Conservation (phyloP, 2,329 filamentous ascomycete genomes). For the Zalaria obscura region DNA sequence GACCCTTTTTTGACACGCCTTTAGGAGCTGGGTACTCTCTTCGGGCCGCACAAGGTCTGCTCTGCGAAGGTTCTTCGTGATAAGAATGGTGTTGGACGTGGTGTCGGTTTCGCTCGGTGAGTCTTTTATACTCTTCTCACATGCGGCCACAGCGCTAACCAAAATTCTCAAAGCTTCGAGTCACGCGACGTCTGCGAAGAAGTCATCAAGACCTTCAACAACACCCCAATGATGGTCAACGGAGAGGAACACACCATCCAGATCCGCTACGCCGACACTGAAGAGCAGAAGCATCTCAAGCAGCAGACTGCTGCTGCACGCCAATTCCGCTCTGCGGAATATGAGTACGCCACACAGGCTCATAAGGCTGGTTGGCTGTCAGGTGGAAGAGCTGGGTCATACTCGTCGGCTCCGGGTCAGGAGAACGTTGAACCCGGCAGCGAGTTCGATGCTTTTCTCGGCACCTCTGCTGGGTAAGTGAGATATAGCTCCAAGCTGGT, state of each 20-base stretch:
- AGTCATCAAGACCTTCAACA: conserved; percentile 77
- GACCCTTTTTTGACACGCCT: conserved; percentile 8
- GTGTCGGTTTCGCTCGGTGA: conserved; percentile 93
- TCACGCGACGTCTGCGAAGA: conserved; percentile 77
- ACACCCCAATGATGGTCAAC: conserved; percentile 40
- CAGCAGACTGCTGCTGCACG: conserved; percentile 88
- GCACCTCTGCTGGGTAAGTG: conserved; percentile 11
- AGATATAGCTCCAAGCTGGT: neutral
- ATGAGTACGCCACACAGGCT: conserved; percentile 32
- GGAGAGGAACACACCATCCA: conserved; percentile 73
- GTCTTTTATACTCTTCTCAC: conserved; percentile 13
- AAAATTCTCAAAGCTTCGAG: conserved; percentile 54
- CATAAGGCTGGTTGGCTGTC: conserved; percentile 13
- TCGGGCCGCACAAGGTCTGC: conserved; percentile 66
- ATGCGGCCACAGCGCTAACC: conserved; percentile 1
- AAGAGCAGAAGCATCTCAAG: conserved; percentile 93
- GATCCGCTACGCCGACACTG: conserved; percentile 93
- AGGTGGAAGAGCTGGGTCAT: conserved; percentile 2
- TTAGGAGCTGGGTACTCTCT: conserved; percentile 65
- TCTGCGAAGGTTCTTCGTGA: conserved; percentile 94
- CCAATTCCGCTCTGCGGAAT: conserved; percentile 92
- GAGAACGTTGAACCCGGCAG: conserved; percentile 12
- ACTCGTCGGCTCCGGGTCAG: conserved; percentile 2
- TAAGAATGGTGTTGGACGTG: conserved; percentile 80
- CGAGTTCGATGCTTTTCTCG: conserved; percentile 23